These are phyloP conservation scores for Saccharomycopsis fodiens DNA, from an alignment of 805 yeast genomes.

Conservation along the genomic window DNA sequence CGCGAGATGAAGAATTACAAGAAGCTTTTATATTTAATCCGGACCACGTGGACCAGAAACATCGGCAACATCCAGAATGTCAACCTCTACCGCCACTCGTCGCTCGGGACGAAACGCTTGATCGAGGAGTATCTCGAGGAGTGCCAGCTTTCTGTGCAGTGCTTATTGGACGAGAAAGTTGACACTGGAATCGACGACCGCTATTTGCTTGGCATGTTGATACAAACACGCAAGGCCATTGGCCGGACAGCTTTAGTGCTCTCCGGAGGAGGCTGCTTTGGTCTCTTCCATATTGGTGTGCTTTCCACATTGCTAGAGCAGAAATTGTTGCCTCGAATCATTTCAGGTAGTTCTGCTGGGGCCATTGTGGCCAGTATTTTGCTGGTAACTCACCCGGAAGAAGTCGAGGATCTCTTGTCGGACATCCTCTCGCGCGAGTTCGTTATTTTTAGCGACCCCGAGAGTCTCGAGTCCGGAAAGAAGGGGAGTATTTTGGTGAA, in stretches of 20 bases:
- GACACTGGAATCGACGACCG: conserved; percentile 48
- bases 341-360: conserved; percentile 95
- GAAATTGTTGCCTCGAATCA: conserved; percentile 72
- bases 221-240: conserved; percentile 82
- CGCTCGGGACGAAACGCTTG: conserved; percentile 75
- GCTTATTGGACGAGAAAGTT: conserved; percentile 8
- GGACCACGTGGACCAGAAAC: conserved; percentile 82
- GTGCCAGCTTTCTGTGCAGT: conserved; percentile 46
- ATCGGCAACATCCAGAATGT: conserved; percentile 83
- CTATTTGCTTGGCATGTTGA: conserved; percentile 66
- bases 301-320: conserved; percentile 68
- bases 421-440: conserved; percentile 38
- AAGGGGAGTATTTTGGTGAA: conserved; percentile 23
- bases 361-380: conserved; percentile 87
- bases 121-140: conserved; percentile 81
- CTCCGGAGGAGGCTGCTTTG: conserved; percentile 95
- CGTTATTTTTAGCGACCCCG: conserved; percentile 45
- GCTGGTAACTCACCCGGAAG: conserved; percentile 73
- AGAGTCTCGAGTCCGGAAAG: conserved; percentile 35
- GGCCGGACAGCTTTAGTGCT: conserved; percentile 94
- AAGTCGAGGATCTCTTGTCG: conserved; percentile 47
- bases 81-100: conserved; percentile 66
- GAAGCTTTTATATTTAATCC: conserved; percentile 58
- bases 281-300: conserved; percentile 89
- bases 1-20: conserved; percentile 51